Conservation (phyloP, 352 stramenopile species). For the Globisporangium emineosum region DNA sequence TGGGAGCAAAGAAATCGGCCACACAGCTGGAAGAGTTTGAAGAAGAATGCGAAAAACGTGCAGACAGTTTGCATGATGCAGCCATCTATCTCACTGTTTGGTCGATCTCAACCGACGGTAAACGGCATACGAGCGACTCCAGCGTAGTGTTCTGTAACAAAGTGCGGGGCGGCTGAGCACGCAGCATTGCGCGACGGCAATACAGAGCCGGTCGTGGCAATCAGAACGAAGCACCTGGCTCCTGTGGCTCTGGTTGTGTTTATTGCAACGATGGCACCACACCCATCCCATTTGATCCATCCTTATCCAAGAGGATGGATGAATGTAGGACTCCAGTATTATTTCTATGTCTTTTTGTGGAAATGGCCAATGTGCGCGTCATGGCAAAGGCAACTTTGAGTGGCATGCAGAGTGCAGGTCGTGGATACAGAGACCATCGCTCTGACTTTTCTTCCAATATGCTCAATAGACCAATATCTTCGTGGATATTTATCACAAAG, state of each 20-base stretch:
- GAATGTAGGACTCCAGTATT: not conserved
- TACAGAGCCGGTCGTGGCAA: no score
- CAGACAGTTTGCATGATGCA: not conserved
- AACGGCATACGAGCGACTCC: no score
- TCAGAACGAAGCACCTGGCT: not conserved
- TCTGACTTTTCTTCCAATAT: not conserved
- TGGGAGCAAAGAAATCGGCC: constrained; percentile 5
- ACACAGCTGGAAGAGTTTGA: constrained; percentile 4
- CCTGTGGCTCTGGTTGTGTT: not conserved
- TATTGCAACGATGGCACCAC: not conserved
- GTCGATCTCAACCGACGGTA: no score
- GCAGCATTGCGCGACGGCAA: no score
- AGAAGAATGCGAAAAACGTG: constrained; percentile 1
- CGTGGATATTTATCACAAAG: no score
- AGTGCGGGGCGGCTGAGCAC: no score
- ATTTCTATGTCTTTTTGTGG: not conserved
- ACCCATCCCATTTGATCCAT: not conserved
- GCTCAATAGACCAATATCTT: no score
- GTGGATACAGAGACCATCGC: constrained; percentile 6
- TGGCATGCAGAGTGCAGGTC: constrained; percentile 1
- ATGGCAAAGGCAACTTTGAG: constrained; percentile 8
- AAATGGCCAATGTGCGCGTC: not conserved
- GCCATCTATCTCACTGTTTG: no score
- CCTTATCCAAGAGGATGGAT: not conserved
- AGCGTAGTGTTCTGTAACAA: no score